Evolutionary conservation across 1,139 yeast species (phyloP).

Genomic region (Blastobotrys petasosporus): DNA sequence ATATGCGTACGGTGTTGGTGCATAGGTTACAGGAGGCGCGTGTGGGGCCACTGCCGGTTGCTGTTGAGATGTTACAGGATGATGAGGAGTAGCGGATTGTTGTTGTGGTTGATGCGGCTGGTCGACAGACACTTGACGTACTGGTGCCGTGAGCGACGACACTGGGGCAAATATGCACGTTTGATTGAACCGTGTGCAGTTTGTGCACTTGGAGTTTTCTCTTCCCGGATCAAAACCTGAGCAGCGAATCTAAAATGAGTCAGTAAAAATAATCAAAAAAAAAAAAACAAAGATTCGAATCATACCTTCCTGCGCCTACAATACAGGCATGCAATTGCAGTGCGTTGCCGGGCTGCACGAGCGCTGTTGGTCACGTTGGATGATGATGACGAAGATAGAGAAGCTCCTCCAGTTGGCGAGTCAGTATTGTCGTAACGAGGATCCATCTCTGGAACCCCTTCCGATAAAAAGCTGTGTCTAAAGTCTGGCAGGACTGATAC

Average conservation of each 20-base stretch:
- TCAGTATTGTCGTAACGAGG: no score
- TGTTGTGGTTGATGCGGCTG: constrained; percentile 13
- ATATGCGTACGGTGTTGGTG: constrained; percentile 3
- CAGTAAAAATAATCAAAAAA: background rate
- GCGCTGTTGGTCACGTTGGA: background rate
- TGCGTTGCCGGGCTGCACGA: constrained; percentile 12
- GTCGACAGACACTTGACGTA: constrained; percentile 17
- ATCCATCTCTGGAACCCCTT: no score
- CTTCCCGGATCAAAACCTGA: constrained; percentile 30
- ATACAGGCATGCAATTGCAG: constrained; percentile 15
- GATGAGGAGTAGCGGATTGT: constrained; percentile 6
- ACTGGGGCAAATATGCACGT: constrained; percentile 35
- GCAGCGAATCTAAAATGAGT: constrained; percentile 28
- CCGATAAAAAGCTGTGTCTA: no score
- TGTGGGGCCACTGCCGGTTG: constrained; percentile 2
- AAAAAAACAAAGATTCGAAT: background rate
- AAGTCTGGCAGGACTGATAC: no score
- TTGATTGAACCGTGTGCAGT: constrained; percentile 32
- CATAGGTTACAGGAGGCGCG: background rate
- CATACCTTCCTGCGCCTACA: constrained; percentile 14
- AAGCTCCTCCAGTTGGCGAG: background rate
- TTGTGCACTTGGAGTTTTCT: constrained; percentile 28
- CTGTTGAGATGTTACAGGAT: constrained; percentile 1
- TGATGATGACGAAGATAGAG: background rate
- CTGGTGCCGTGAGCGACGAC: constrained; percentile 28